phyloP scores from a whole-genome alignment of 2,329 filamentous ascomycete genomes.

The Aspergillus candidus region DNA sequence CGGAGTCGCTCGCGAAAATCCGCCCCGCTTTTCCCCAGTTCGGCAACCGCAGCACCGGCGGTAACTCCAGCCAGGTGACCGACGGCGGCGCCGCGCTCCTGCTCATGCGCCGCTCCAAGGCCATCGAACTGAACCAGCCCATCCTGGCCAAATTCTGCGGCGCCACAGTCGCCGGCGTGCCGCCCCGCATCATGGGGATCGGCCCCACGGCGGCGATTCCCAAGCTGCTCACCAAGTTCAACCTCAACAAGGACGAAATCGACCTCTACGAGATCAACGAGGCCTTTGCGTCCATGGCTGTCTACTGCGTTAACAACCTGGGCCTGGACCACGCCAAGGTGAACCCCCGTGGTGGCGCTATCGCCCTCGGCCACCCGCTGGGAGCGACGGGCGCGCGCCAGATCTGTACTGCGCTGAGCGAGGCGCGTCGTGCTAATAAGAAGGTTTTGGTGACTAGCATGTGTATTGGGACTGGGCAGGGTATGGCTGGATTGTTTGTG shows the following conservation, averaged over 20 bases:
- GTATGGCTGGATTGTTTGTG: conserved; percentile 61
- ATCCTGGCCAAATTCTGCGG: conserved; percentile 93
- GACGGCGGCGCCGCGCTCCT: conserved; percentile 84
- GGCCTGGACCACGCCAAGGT: conserved; percentile 62
- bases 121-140: conserved; percentile 78
- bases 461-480: conserved; percentile 66
- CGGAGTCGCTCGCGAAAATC: conserved; percentile 75
- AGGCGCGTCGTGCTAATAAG: conserved; percentile 77
- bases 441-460: conserved; percentile 89
- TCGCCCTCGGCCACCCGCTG: conserved; percentile 84
- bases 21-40: conserved; percentile 85
- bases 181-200: conserved; percentile 95
- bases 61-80: conserved; percentile 91
- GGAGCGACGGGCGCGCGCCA: conserved; percentile 84
- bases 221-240: conserved; percentile 78
- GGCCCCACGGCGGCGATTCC: conserved; percentile 54
- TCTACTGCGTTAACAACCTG: conserved; percentile 75
- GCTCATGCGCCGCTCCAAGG: conserved; percentile 90
- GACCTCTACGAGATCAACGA: conserved; percentile 95
- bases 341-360: conserved; percentile 92
- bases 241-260: conserved; percentile 71
- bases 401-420: conserved; percentile 85
- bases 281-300: conserved; percentile 95
- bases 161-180: conserved; percentile 80
- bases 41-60: conserved; percentile 79